Conservation (phyloP, 2,329 filamentous ascomycete species). For the Paecilomyces fulvus region DNA sequence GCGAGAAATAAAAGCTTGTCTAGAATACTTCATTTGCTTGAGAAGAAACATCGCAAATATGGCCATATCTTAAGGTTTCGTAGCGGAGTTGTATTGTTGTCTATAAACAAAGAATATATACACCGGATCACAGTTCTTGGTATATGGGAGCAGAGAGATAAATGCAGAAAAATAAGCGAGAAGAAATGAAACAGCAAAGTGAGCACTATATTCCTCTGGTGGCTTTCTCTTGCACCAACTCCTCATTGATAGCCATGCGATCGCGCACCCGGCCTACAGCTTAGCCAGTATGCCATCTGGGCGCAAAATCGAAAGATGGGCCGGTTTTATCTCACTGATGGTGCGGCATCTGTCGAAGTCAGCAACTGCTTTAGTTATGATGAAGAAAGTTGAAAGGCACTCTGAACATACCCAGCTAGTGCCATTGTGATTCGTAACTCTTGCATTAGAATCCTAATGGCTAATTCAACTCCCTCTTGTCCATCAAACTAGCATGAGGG, state of each 20-base stretch:
- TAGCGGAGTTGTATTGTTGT: neutral
- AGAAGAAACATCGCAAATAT: too few species aligned
- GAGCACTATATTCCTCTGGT: too few species aligned
- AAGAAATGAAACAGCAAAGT: too few species aligned
- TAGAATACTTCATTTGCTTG: too few species aligned
- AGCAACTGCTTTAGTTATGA: conserved; percentile 12
- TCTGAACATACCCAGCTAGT: conserved; percentile 22
- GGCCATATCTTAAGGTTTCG: too few species aligned
- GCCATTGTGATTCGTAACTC: conserved; percentile 26
- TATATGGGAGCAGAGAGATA: neutral
- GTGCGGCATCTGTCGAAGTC: neutral
- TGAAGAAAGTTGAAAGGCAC: too few species aligned
- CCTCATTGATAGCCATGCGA: too few species aligned
- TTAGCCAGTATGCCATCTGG: conserved; percentile 21
- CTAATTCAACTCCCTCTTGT: conserved; percentile 21
- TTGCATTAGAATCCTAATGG: conserved; percentile 21
- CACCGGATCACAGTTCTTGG: neutral
- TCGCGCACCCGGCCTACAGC: conserved; percentile 9
- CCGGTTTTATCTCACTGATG: conserved; percentile 16
- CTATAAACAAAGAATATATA: neutral
- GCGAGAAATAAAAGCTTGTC: too few species aligned
- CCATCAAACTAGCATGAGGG: neutral
- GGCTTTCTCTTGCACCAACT: too few species aligned
- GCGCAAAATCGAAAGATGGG: conserved; percentile 20
- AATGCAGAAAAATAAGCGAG: too few species aligned